Conservation (phyloP, 768 basidiomycete species). For the Podaxis mareebaensis region DNA sequence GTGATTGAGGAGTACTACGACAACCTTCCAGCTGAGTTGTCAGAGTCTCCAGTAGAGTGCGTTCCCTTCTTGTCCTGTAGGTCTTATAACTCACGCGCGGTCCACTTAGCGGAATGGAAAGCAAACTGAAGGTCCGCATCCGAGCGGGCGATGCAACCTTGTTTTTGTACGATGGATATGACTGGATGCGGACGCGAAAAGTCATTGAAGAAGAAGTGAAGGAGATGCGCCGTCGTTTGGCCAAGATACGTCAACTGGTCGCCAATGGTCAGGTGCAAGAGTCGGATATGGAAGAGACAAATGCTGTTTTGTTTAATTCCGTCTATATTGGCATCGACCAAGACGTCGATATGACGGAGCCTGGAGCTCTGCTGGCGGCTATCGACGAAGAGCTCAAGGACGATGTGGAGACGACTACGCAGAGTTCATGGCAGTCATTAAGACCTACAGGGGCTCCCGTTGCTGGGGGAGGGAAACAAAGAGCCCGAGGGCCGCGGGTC, state of each 20-base stretch:
- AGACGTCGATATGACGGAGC: constrained; percentile 72
- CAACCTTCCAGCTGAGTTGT: constrained; percentile 55
- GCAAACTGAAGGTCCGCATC: constrained; percentile 49
- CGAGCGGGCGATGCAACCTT: constrained; percentile 64
- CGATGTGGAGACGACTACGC: constrained; percentile 69
- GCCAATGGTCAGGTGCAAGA: constrained; percentile 89
- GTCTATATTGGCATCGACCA: constrained; percentile 90
- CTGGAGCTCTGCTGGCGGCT: constrained; percentile 78
- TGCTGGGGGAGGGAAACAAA: constrained; percentile 33
- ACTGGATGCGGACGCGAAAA: constrained; percentile 86
- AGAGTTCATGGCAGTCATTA: constrained; percentile 93
- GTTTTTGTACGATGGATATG: constrained; percentile 90
- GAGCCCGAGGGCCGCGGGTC: constrained; percentile 38
- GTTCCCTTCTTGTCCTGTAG: constrained; percentile 19
- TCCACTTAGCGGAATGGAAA: constrained; percentile 34
- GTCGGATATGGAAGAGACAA: constrained; percentile 68
- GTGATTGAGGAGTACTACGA: constrained; percentile 77
- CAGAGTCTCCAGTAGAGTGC: constrained; percentile 49
- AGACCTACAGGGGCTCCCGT: constrained; percentile 42
- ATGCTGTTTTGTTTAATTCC: constrained; percentile 87
- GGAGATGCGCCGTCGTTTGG: constrained; percentile 81
- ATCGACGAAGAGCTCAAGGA: constrained; percentile 90
- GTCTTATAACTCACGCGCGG: background rate
- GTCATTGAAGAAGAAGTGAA: constrained; percentile 87
- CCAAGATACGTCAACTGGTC: constrained; percentile 89